Base-by-base conservation (phyloP, 2,329 filamentous ascomycete genomes). In the Lasiodiplodia theobromae region DNA sequence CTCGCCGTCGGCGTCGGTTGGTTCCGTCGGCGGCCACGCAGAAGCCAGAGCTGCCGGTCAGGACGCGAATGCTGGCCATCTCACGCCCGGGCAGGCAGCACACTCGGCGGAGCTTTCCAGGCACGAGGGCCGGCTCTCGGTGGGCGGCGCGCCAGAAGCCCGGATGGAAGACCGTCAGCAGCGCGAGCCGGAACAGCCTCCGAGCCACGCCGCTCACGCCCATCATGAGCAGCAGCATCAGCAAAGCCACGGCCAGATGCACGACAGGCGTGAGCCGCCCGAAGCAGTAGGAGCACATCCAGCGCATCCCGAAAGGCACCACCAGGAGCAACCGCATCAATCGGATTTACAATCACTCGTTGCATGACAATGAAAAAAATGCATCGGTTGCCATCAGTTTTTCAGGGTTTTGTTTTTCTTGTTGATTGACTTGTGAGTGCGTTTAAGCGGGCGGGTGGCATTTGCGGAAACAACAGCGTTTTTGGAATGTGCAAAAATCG, bases 271-370 rank as follows among this genome's bases (percentile, higher is more conserved):
- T 44, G 66, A 60, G 28, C 28, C 28, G 28, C 23, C 40, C 18
- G 65, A 23, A 49, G 54, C 54, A 37, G 37, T n/a, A 37, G 4
- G 16, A 16, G 40, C 40, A 16, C 40, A 51, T 4, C 31, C 44
- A 57, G 53, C 18, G 14, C 66, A 56, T 37, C 10, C n/a, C 16
- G 34, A 57, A 25, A 52, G 54, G 37, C 66, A 58, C 54, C 21
- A 31, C 54, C 21, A 31, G 18, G 66, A 58, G 40, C 54, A 67
- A 49, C 40, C 51, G 40, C 66, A 67, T 49, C 66, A 67, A 31
- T 67, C 66, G 31, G 56, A 67, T 16, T 18, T 67, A n/a, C 66
- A 67, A 25, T 67, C 66, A 37, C 66, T 67, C 21, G 66, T 67
- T 11, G 66, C 66, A 31, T 67, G 44, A 60, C 38, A 28, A 7